Conservation (phyloP, 1,139 yeast species). For the Blastobotrys buckinghamii region DNA sequence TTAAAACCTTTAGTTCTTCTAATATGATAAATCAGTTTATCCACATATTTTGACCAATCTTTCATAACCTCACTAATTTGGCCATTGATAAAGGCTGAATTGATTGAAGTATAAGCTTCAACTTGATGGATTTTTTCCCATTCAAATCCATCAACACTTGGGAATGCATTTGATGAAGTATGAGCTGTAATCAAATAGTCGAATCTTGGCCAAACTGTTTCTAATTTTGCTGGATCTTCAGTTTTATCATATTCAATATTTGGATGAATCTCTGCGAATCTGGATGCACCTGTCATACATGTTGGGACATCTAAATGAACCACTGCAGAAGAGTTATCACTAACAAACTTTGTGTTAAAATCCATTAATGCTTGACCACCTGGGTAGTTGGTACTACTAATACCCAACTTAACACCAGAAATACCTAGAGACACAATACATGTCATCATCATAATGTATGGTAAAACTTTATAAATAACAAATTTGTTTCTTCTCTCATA, state of each 20-base stretch:
- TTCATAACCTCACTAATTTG: background rate
- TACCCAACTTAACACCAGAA: conserved; percentile 49
- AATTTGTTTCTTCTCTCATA: conserved; percentile 4
- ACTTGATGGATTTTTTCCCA: conserved; percentile 40
- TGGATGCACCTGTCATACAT: conserved; percentile 83
- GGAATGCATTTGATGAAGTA: conserved; percentile 20
- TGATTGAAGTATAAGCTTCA: conserved; percentile 37
- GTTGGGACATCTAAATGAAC: conserved; percentile 77
- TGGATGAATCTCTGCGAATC: conserved; percentile 53
- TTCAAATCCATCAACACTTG: conserved; percentile 21
- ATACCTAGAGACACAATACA: conserved; percentile 37
- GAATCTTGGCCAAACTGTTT: conserved; percentile 46
- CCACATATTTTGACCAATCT: background rate
- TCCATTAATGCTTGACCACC: conserved; percentile 70
- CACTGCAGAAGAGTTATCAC: conserved; percentile 4
- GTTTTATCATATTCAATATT: conserved; percentile 66
- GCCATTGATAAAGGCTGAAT: conserved; percentile 13
- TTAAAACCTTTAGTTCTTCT: conserved; percentile 4
- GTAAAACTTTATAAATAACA: conserved; percentile 18
- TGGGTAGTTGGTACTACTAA: conserved; percentile 77
- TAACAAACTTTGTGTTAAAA: conserved; percentile 36
- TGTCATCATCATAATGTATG: conserved; percentile 27
- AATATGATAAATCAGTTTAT: background rate
- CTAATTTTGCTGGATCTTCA: conserved; percentile 43
- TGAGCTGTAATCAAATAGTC: conserved; percentile 55